phyloP scores from a whole-genome alignment of 768 basidiomycete species.

The Krasilnikovozyma curviuscula region DNA sequence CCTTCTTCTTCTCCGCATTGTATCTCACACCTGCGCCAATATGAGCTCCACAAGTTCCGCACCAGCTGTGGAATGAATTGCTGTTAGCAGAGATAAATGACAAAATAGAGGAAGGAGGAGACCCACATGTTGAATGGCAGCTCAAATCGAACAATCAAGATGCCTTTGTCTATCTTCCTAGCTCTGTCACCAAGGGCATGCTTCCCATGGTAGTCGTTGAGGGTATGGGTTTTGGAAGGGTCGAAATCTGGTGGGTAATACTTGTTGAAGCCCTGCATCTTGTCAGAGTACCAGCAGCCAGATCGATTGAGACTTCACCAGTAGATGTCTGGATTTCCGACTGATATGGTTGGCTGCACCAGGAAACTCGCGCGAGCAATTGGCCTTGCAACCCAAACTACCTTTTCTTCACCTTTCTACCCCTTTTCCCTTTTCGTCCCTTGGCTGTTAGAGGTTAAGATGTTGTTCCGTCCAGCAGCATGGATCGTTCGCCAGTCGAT shows the following conservation, averaged over 20 bases:
- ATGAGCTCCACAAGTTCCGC: constrained; percentile 36
- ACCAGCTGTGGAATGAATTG: constrained; percentile 5
- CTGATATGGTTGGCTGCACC: too few relatives aligned
- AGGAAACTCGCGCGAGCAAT: too few relatives aligned
- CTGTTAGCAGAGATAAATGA: background rate
- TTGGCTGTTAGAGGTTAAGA: too few relatives aligned
- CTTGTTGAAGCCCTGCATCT: constrained; percentile 48
- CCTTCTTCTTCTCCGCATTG: constrained; percentile 96
- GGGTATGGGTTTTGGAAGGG: constrained; percentile 17
- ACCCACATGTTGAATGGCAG: constrained; percentile 83
- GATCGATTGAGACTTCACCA: too few relatives aligned
- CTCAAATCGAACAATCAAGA: constrained; percentile 87
- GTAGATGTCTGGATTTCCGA: too few relatives aligned
- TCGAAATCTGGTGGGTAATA: constrained; percentile 39
- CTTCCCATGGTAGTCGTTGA: constrained; percentile 39
- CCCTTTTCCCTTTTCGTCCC: too few relatives aligned
- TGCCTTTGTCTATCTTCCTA: constrained; percentile 86
- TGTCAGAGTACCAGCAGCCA: too few relatives aligned
- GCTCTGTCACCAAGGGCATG: constrained; percentile 50
- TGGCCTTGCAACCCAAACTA: too few relatives aligned
- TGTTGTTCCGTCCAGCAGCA: too few relatives aligned
- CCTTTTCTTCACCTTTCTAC: too few relatives aligned
- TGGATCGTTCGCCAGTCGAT: too few relatives aligned
- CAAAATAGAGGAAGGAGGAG: background rate
- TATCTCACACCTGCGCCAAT: constrained; percentile 99